Evolutionary conservation across 2,329 filamentous ascomycete genomes (phyloP).

Genomic region (Alternaria incomplexa): DNA sequence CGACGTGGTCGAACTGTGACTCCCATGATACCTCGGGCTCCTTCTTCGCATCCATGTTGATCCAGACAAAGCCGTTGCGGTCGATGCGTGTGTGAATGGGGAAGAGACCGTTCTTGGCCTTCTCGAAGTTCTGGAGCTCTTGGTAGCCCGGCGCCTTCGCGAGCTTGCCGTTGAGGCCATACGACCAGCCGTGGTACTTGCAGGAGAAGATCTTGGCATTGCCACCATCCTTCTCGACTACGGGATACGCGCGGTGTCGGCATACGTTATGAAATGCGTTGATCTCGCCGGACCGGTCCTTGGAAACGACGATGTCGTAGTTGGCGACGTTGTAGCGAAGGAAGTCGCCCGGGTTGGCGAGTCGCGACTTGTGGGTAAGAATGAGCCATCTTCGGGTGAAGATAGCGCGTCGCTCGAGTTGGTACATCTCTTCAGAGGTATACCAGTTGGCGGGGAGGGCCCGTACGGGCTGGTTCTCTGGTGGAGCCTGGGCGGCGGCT

Average conservation of each 20-base stretch:
- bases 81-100: conserved; percentile 45
- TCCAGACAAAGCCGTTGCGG: conserved; percentile 43
- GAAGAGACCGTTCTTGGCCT: conserved; percentile 44
- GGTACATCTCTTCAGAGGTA: conserved; percentile 52
- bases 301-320: conserved; percentile 51
- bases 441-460: conserved; percentile 53
- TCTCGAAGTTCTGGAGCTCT: conserved; percentile 49
- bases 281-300: conserved; percentile 46
- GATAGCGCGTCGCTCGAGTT: conserved; percentile 57
- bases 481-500: conserved; percentile 11
- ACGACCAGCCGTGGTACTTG: conserved; percentile 57
- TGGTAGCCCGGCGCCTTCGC: conserved; percentile 54
- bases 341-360: conserved; percentile 62
- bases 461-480: conserved; percentile 40
- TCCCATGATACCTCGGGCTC: conserved; percentile 40
- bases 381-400: conserved; percentile 64
- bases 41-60: conserved; percentile 46
- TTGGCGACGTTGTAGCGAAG: conserved; percentile 56
- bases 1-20: conserved; percentile 36
- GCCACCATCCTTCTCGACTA: conserved; percentile 47
- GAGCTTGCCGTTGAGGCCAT: conserved; percentile 51
- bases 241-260: conserved; percentile 54
- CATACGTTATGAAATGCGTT: conserved; percentile 55
- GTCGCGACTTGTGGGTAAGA: conserved; percentile 59
- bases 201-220: conserved; percentile 51